These are phyloP conservation scores for Cucumis hystrix DNA, from an alignment of 306 rosid genomes.

Conservation along the genomic window DNA sequence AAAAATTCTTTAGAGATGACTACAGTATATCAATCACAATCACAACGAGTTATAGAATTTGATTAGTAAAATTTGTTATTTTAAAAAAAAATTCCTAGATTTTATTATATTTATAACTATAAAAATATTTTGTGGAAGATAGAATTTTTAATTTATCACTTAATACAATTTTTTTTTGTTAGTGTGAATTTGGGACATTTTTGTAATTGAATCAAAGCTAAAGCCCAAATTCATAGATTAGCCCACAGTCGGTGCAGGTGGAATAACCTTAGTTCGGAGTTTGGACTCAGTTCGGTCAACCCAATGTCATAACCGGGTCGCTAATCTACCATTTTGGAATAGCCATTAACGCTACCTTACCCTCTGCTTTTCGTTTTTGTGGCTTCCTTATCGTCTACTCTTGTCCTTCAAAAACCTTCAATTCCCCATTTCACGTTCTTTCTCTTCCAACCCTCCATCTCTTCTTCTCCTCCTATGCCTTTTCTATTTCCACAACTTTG, in stretches of 20 bases:
- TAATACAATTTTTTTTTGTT: too few relatives aligned
- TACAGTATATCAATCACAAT: too few relatives aligned
- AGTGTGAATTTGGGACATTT: too few relatives aligned
- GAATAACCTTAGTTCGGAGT: background rate
- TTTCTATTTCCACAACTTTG: background rate
- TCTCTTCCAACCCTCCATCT: background rate
- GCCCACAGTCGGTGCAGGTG: background rate
- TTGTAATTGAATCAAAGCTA: too few relatives aligned
- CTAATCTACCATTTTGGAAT: background rate
- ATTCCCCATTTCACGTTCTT: background rate
- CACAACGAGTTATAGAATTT: too few relatives aligned
- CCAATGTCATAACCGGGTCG: constrained; percentile 2
- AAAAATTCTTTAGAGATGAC: too few relatives aligned
- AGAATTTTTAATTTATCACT: too few relatives aligned
- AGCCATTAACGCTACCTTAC: constrained; percentile 12
- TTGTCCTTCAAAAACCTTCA: background rate
- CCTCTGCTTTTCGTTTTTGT: background rate
- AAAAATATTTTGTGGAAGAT: too few relatives aligned
- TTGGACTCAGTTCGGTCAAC: constrained; percentile 5
- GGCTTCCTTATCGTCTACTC: constrained; percentile 4
- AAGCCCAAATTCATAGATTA: background rate
- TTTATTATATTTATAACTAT: too few relatives aligned
- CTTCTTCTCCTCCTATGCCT: background rate
- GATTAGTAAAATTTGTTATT: too few relatives aligned
- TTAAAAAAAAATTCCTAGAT: too few relatives aligned